Base-by-base conservation (phyloP, 1,139 yeast genomes). In the Neolecta irregularis region DNA sequence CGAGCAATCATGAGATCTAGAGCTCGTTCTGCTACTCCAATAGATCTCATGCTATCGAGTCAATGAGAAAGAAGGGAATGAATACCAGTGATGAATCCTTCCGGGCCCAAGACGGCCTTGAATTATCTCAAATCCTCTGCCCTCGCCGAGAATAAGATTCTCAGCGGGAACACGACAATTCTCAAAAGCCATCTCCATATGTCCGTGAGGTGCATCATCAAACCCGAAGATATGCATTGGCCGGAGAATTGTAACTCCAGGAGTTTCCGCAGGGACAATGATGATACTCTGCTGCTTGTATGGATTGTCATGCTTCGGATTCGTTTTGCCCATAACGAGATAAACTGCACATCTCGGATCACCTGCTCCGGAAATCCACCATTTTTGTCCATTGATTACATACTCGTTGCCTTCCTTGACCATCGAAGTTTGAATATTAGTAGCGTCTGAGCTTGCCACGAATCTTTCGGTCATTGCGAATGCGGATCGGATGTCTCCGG, bases 301-400 rank as follows among this genome's bases (percentile, higher is more conserved):
- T 11, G 61, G 55, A 33, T 53, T 48, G 13, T 48, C 45, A 12
- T 52, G 47, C 32, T 56, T 48, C 40, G 64, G 60, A 32, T 52
- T 53, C 3, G 78, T 72, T 51, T 71, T 64, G 44, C 77, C 74
- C 76, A 74, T 72, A n/a, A 70, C 67, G 36, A 74, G 58, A 74
- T 78, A 69, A 12, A 56, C 34, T 23, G 60, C 48, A 51, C 73
- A 65, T 39, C 76, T 61, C 17, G 79, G 79, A 51, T 74, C 80
- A 15, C 78, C 80, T 24, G 79, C 80, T 20, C 80, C 80, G 0
- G 78, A 69, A 2, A 78, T 75, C 65, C 74, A 74, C 81, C 81
- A 74, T 50, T 74, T 74, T 43, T 71, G 63, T 7, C 83, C 83
- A 44, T 69, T 70, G 33, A 74, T 47, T 3, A 72, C 70, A 45